Evolutionary conservation across 192 early-diverging fungal genomes (phyloP).

Genomic region (Chytriomyces sp.): DNA sequence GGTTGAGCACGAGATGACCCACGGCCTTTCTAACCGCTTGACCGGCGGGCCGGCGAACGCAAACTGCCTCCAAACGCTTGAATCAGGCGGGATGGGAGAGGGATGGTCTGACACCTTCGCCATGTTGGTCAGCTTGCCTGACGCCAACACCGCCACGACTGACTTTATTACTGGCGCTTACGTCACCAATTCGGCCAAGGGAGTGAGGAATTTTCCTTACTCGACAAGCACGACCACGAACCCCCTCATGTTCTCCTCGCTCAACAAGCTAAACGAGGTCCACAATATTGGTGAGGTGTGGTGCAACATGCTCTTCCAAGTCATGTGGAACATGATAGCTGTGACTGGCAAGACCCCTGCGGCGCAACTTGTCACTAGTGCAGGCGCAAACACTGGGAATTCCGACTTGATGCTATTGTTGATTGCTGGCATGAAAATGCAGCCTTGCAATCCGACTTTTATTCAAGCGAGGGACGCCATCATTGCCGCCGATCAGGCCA

Average conservation of each 20-base stretch:
- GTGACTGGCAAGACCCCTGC: conserved; percentile 20
- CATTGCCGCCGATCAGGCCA: conserved; percentile 38
- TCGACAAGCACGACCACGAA: conserved; percentile 43
- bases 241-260: conserved; percentile 44
- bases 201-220: conserved; percentile 4
- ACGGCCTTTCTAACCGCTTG: conserved; percentile 67
- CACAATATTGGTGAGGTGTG: conserved; percentile 68
- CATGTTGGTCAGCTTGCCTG: conserved; percentile 38
- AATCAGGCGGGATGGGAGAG: conserved; percentile 68
- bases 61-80: conserved; percentile 55
- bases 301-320: conserved; percentile 76
- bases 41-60: conserved; percentile 68
- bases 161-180: conserved; percentile 10
- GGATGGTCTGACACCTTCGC: conserved; percentile 64
- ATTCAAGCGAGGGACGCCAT: conserved; percentile 35
- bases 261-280: conserved; percentile 40
- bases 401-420: conserved; percentile 25
- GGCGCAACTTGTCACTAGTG: conserved; percentile 32
- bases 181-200: conserved; percentile 4
- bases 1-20: conserved; percentile 59
- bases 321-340: conserved; percentile 56
- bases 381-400: neutral
- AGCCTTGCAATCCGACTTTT: conserved; percentile 54
- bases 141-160: conserved; percentile 50
- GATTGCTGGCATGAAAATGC: conserved; percentile 55